Percentiles rank a stretch among this genome's conserved stretches.
These are phyloP conservation scores for Tolypocladium cylindrosporum DNA, from an alignment of 2,329 filamentous ascomycete species.

Conservation along the genomic window DNA sequence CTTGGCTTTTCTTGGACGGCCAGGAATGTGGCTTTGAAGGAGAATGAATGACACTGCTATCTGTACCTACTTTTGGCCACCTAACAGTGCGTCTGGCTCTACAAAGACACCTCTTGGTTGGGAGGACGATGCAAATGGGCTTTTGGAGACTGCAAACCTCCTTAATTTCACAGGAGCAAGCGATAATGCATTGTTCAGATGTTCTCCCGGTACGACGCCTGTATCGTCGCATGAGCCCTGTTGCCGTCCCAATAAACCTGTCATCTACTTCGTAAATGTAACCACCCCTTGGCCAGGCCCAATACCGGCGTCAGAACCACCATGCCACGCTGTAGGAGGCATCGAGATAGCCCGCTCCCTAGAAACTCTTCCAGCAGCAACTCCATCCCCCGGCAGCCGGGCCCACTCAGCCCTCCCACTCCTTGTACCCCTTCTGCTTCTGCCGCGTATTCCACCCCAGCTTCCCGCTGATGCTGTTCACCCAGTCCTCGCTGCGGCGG, in stretches of 20 bases:
- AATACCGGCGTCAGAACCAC: not conserved
- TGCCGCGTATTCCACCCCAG: slow-evolving; percentile 74
- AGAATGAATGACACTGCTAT: too few species aligned
- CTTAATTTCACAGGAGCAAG: too few species aligned
- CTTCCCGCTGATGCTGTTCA: slow-evolving; percentile 70
- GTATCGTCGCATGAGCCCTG: not conserved
- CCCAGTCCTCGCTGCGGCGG: slow-evolving; percentile 65
- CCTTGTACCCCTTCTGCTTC: slow-evolving; percentile 56
- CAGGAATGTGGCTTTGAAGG: too few species aligned
- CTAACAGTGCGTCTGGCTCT: too few species aligned
- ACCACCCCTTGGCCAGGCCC: not conserved
- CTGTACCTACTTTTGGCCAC: too few species aligned
- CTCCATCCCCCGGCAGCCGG: not conserved
- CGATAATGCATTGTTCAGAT: too few species aligned
- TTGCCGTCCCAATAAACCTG: not conserved
- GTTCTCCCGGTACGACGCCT: not conserved
- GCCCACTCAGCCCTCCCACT: slow-evolving; percentile 26
- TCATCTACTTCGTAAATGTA: not conserved
- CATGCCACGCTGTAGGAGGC: not conserved
- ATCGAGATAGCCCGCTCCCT: not conserved
- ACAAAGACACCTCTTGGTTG: too few species aligned
- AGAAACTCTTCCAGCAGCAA: not conserved
- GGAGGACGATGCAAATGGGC: too few species aligned
- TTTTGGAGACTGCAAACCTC: too few species aligned
- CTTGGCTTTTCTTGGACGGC: too few species aligned